Percentiles rank a stretch among this genome's conserved stretches.
These are phyloP conservation scores for Trichoderma orchidacearum DNA, from an alignment of 495 filamentous ascomycete species.

Conservation along the genomic window DNA sequence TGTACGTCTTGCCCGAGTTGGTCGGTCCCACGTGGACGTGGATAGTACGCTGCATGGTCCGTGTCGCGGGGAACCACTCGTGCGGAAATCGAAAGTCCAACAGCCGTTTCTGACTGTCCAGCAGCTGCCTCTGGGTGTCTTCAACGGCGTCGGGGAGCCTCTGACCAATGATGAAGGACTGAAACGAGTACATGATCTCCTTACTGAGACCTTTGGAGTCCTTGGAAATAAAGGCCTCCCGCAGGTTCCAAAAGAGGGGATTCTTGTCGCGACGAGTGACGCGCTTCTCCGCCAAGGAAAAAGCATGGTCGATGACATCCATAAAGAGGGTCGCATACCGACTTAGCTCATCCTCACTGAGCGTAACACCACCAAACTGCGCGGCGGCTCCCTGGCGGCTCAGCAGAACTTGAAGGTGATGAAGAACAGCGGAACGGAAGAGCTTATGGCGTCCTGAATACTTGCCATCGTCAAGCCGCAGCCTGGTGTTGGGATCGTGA, in stretches of 20 bases:
- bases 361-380: background rate
- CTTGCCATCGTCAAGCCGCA: background rate
- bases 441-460: background rate
- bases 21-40: conserved; percentile 95
- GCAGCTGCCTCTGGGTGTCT: conserved; percentile 47
- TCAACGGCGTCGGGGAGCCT: conserved; percentile 17
- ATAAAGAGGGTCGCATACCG: conserved; percentile 21
- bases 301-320: conserved; percentile 17
- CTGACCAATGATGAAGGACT: conserved; percentile 29
- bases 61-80: conserved; percentile 82
- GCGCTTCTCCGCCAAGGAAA: conserved; percentile 16
- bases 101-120: conserved; percentile 25
- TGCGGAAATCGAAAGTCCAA: conserved; percentile 72
- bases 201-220: conserved; percentile 32
- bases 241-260: conserved; percentile 39
- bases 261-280: conserved; percentile 22
- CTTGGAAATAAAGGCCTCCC: conserved; percentile 37
- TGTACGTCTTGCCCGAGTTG: conserved; percentile 97
- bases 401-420: background rate
- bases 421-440: background rate
- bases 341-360: conserved; percentile 5
- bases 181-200: conserved; percentile 51
- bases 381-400: background rate
- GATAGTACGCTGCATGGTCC: conserved; percentile 64
- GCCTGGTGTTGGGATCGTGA: background rate